Conservation (phyloP, 495 filamentous ascomycete species). For the Trichoderma virens region DNA sequence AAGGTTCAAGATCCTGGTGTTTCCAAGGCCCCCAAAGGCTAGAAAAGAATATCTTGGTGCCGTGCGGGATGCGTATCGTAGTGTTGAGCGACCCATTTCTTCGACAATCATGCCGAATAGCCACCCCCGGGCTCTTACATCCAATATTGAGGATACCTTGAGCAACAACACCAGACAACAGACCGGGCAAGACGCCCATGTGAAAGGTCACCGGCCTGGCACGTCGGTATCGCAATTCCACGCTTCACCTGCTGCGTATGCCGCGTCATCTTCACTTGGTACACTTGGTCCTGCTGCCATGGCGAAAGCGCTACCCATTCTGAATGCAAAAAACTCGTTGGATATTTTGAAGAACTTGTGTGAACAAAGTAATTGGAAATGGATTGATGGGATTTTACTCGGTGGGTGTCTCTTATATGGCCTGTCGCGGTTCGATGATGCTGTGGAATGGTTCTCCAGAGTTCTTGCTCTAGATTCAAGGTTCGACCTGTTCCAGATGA, state of each 20-base stretch:
- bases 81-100: conserved; percentile 13
- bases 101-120: conserved; percentile 11
- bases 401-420: conserved; percentile 93
- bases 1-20: conserved; percentile 37
- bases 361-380: conserved; percentile 81
- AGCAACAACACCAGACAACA: background rate
- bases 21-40: conserved; percentile 36
- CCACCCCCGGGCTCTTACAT: background rate
- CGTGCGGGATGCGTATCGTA: conserved; percentile 13
- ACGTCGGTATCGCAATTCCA: background rate
- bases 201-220: background rate
- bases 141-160: background rate
- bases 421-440: conserved; percentile 76
- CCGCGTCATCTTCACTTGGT: background rate
- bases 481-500: conserved; percentile 40
- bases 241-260: background rate
- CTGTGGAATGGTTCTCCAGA: conserved; percentile 80
- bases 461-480: conserved; percentile 74
- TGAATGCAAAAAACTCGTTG: conserved; percentile 58
- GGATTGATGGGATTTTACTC: conserved; percentile 92
- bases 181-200: background rate
- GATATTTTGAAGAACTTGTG: conserved; percentile 77
- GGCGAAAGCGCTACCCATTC: conserved; percentile 20
- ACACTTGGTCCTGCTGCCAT: background rate
- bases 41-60: background rate